Percentiles rank a stretch among this genome's conserved stretches.
Conservation (phyloP, 495 filamentous ascomycete species). For the Lasiosphaeria hispida region DNA sequence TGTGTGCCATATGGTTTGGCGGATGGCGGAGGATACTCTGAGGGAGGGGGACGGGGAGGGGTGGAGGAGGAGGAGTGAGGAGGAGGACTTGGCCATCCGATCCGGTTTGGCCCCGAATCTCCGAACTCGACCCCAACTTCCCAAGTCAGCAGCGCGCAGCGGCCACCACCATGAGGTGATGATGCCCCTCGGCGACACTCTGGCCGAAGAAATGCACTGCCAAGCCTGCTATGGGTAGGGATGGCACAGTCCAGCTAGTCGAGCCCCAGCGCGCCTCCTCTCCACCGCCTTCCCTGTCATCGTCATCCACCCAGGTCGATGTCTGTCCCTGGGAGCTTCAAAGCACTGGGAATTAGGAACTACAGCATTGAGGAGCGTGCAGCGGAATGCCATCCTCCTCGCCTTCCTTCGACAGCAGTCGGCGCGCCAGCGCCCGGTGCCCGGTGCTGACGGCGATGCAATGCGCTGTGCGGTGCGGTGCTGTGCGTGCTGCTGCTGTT, state of each 20-base stretch:
- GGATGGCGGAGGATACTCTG: constrained; percentile 3
- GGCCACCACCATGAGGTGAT: constrained; percentile 22
- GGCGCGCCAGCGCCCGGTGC: no score
- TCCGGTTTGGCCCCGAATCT: constrained; percentile 26
- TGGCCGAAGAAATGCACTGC: constrained; percentile 24
- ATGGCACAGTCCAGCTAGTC: constrained; percentile 28
- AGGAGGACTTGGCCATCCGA: constrained; percentile 17
- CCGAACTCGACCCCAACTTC: constrained; percentile 25
- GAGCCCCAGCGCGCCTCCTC: constrained; percentile 16
- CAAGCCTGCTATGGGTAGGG: constrained; percentile 31
- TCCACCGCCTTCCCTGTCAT: constrained; percentile 23
- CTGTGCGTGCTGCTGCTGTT: no score
- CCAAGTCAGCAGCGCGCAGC: constrained; percentile 14
- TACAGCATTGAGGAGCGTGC: constrained; percentile 1
- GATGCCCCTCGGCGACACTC: constrained; percentile 31
- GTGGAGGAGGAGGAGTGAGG: background rate
- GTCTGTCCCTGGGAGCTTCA: no score
- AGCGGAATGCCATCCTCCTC: constrained; percentile 14
- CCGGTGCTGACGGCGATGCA: no score
- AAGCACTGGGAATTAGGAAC: background rate
- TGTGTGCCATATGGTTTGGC: constrained; percentile 11
- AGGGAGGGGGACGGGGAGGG: constrained; percentile 8
- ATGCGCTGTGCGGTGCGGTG: no score
- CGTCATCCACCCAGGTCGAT: constrained; percentile 3
- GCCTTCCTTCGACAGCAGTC: background rate